Conservation (phyloP, 2,329 filamentous ascomycete genomes). For the Claviceps maximensis region DNA sequence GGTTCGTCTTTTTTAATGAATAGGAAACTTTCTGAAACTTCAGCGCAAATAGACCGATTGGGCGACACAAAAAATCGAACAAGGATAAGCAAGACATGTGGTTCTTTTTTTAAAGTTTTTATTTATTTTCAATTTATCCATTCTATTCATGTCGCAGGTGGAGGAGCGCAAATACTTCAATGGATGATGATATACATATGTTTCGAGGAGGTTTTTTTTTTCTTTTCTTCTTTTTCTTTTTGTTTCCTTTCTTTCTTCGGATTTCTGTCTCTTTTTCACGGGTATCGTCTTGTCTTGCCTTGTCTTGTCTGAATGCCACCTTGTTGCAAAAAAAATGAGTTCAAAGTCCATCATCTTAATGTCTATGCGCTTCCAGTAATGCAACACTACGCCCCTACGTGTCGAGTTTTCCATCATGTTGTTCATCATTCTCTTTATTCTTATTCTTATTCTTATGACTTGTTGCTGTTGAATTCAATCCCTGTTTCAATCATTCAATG, state of each 20-base stretch:
- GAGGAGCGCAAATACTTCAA: background rate
- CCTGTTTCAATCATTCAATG: too few species aligned
- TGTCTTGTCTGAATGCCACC: background rate
- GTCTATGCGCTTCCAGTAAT: background rate
- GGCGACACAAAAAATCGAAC: background rate
- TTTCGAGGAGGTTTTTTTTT: background rate
- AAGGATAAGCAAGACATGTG: constrained; percentile 2
- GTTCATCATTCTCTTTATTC: too few species aligned
- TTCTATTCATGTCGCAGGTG: background rate
- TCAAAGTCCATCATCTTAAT: background rate
- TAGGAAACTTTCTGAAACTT: background rate
- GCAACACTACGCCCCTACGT: background rate
- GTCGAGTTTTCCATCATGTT: background rate
- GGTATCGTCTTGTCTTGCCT: background rate
- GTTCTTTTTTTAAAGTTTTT: background rate
- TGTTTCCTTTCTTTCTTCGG: background rate
- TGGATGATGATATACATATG: background rate
- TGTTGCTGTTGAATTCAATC: too few species aligned
- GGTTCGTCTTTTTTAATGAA: background rate
- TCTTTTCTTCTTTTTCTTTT: background rate
- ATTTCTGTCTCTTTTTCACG: background rate
- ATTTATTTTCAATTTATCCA: background rate
- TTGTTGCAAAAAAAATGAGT: background rate
- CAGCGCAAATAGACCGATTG: constrained; percentile 5
- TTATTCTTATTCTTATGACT: too few species aligned